A percentile compares a stretch with the other conserved stretches of the same genome.
phyloP scores from a whole-genome alignment of 1,284 basidiomycete species.

The Rhizoctonia solani region DNA sequence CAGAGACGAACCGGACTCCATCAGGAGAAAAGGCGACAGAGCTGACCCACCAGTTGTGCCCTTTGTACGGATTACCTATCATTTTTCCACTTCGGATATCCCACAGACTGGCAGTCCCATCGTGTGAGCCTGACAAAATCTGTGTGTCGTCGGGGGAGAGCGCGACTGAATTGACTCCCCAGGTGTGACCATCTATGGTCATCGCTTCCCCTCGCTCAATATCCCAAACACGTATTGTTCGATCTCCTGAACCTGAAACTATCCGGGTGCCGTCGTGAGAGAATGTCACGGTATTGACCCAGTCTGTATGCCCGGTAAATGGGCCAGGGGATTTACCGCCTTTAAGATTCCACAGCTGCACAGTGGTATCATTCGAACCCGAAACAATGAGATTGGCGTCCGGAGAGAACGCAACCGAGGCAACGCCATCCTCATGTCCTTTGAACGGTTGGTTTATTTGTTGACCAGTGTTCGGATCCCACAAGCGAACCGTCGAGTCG shows the following conservation, averaged over 20 bases:
- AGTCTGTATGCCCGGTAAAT: background rate
- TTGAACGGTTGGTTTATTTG: no score
- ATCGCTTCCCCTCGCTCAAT: background rate
- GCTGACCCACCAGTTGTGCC: background rate
- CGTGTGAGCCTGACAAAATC: slow-evolving; percentile 11
- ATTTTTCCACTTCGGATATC: background rate
- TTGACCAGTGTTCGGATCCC: slow-evolving; percentile 7
- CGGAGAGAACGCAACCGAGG: slow-evolving; percentile 18
- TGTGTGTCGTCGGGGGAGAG: slow-evolving; percentile 12
- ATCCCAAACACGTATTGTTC: background rate
- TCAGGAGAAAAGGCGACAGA: background rate
- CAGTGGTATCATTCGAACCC: slow-evolving; percentile 18
- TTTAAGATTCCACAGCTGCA: slow-evolving; percentile 15
- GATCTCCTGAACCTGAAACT: background rate
- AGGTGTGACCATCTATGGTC: background rate
- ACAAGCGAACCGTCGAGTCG: slow-evolving; percentile 19
- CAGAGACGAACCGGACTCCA: background rate
- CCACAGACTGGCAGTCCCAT: slow-evolving; percentile 18
- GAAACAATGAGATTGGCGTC: slow-evolving; percentile 7
- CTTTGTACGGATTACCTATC: background rate
- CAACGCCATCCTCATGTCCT: background rate
- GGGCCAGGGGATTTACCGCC: background rate
- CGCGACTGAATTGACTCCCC: background rate
- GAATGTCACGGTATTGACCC: background rate
- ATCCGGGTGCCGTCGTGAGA: background rate